Conservation (phyloP, 179 eudicot species). For the Beta macrorhiza region DNA sequence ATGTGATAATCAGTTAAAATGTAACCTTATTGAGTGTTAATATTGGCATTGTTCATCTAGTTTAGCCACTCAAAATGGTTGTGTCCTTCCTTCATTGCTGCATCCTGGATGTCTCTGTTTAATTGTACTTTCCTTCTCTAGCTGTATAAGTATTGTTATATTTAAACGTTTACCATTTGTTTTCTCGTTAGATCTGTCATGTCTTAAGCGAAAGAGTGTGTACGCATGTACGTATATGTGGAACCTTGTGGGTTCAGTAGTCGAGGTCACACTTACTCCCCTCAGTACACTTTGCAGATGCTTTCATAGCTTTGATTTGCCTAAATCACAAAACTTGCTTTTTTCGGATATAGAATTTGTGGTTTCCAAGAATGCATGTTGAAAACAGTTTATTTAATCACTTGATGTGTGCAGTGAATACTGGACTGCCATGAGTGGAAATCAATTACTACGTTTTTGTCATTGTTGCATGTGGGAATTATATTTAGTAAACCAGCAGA, state of each 20-base stretch:
- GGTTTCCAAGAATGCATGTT: not conserved
- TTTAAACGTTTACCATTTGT: not conserved
- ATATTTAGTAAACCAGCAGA: not conserved
- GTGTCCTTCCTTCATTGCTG: not conserved
- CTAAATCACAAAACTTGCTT: not conserved
- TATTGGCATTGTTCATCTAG: not conserved
- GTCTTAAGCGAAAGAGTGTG: too few relatives aligned
- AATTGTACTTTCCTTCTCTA: not conserved
- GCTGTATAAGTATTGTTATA: too few relatives aligned
- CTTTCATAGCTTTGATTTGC: not conserved
- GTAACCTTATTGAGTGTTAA: not conserved
- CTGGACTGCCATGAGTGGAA: not conserved
- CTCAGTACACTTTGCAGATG: not conserved
- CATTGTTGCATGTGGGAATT: not conserved
- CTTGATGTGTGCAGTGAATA: not conserved
- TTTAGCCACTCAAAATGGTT: not conserved
- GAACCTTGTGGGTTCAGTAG: too few relatives aligned
- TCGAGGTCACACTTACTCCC: too few relatives aligned
- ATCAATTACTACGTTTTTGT: not conserved
- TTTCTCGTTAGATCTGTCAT: too few relatives aligned
- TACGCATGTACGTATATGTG: too few relatives aligned
- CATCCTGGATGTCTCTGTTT: not conserved
- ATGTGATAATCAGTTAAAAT: slow-evolving; percentile 33
- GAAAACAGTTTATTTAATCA: not conserved
- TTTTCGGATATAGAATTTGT: not conserved